Base-by-base conservation (phyloP, 352 stramenopile species). In the Globisporangium splendens region DNA sequence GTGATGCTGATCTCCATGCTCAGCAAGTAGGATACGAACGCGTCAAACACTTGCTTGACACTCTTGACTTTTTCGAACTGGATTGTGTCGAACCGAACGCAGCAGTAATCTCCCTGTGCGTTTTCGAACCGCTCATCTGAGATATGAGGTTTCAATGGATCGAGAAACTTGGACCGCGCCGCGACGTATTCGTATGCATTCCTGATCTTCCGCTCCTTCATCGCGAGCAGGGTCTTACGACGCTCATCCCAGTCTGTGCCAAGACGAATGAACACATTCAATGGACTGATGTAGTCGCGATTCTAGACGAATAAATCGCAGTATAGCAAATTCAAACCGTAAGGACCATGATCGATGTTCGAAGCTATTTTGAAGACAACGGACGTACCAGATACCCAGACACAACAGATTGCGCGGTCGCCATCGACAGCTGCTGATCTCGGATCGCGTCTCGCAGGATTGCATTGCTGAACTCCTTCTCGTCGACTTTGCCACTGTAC, bases 231-330 rank as follows among this genome's bases (percentile, higher is more conserved):
- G 4, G 55, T 70, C 38, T 66, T 46, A 6, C 66, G 64, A 0
- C 77, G 68, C 18, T 69, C 58, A 0, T 49, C 28, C 53, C 55
- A 68, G 22, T 77, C 65, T 1, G 48, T 69, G 11, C 62, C 65
- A 13, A 88, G 54, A 59, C 75, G 73, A 38, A 88, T 79, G 63
- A 63, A 82, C 24, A 56, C 70, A 2, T 79, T 68, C 28, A 82
- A 55, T 14, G 68, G 70, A n/a, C 62, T 61, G 15, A 61, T 54
- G 20, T 65, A 50, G 20, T 63, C 31, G 6, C 35, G n/a, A 17
- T 46, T 54, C 24, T 54, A 49, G 20, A 10, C 38, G 44, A 18
- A 20, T n/a, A 17, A 46, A 31, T 31, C 5, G 5, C 24, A 31
- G 5, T 5, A 31, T 31, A 5, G 5, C 5, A 6, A 3, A 12